phyloP scores from a whole-genome alignment of 2,329 filamentous ascomycete genomes.

The Apiospora hydei region DNA sequence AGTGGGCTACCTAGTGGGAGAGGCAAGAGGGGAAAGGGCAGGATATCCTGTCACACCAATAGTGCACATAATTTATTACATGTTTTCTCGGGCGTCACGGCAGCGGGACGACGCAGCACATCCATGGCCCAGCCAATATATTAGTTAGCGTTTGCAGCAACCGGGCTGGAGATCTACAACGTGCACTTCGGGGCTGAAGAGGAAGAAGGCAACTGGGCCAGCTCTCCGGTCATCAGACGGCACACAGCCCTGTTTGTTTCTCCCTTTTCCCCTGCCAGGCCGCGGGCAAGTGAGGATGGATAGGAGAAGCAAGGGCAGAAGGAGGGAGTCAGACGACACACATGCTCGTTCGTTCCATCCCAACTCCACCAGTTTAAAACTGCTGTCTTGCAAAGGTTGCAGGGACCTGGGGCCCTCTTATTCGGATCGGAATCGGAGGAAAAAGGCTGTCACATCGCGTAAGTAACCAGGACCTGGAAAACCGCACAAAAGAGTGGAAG shows the following conservation, averaged over 20 bases:
- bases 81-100: slow-evolving; percentile 1
- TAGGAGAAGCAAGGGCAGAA: slow-evolving; percentile 6
- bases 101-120: neutral
- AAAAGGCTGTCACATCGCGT: neutral
- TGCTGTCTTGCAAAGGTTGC: slow-evolving; percentile 7
- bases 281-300: neutral
- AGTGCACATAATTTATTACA: no score
- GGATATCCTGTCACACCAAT: slow-evolving; percentile 14
- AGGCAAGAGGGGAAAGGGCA: neutral
- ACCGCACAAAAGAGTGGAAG: neutral
- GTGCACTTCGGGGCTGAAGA: neutral
- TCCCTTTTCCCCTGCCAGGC: neutral
- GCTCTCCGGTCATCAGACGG: neutral
- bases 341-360: neutral
- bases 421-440: neutral
- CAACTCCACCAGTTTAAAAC: slow-evolving; percentile 8
- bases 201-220: neutral
- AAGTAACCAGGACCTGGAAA: neutral
- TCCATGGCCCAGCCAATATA: slow-evolving; percentile 1
- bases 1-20: neutral
- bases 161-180: neutral
- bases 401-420: neutral
- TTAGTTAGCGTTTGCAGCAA: neutral
- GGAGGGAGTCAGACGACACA: neutral
- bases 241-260: neutral